Base-by-base conservation (phyloP, 306 rosid species). In the Cicer judaicum region DNA sequence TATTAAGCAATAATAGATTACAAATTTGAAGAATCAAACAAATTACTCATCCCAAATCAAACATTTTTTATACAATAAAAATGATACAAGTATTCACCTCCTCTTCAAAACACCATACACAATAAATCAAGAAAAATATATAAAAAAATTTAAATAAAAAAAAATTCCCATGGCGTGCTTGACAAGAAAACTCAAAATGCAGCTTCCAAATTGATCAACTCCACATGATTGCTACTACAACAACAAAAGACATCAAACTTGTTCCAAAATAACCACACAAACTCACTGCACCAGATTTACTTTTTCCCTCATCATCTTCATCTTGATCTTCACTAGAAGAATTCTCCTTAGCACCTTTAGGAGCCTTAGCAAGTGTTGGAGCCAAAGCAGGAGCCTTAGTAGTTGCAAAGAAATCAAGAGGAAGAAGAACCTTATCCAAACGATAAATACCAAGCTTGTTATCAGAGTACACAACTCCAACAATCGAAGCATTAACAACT, bases 351-450 rank as follows among this genome's bases (percentile, higher is more conserved):
- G 78, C 60, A 8, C 87, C 71, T 81, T 84, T 85, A 15, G 87
- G 87, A 13, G 83, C 83, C 43, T 88, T 78, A 2, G 81, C 84
- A 52, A 84, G 34, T 1, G 85, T 63, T 5, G 88, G 91, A 10
- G 89, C 83, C 10, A 86, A 79, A 1, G 96, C 79, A 0, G 88
- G 86, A 0, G 93, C 78, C 81, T 77, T 85, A 1, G 93, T 79
- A 1, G 93, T 79, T 0, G 15, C 68, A 36, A 87, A 85, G 78
- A 87, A 55, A 10, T 86, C 93, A 11, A 78, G 70, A 16, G 96
- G 96, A 71, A 85, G 86, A 42, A 90, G 87, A 44, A 90, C 96
- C 52, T 80, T 85, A 64, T 88, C 86, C 48, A 90, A 50, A 1
- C 47, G 85, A 62, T 90, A 90, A 7, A 90, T 65, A 1, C 87